Conservation (phyloP, 2,329 filamentous ascomycete species). For the Fusarium pseudoanthophilum region DNA sequence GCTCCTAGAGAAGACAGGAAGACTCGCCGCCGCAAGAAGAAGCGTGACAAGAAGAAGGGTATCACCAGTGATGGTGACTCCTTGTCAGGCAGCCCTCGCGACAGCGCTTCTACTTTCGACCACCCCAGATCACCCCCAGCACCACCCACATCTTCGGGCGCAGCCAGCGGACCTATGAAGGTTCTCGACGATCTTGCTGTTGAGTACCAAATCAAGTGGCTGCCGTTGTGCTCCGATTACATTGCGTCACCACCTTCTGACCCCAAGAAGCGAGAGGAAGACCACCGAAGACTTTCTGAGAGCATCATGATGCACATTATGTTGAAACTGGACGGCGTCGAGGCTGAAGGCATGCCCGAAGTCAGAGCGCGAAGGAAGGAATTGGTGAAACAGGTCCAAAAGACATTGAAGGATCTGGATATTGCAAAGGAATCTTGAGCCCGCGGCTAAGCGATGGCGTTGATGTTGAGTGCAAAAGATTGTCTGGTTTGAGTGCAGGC, state of each 20-base stretch:
- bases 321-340: slow-evolving; percentile 80
- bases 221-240: slow-evolving; percentile 74
- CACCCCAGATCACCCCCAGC: slow-evolving; percentile 40
- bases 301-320: slow-evolving; percentile 80
- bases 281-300: slow-evolving; percentile 80
- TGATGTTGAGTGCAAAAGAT: slow-evolving; percentile 22
- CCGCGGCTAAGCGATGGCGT: slow-evolving; percentile 9
- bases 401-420: slow-evolving; percentile 73
- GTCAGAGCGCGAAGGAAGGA: slow-evolving; percentile 75
- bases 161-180: slow-evolving; percentile 53
- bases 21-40: slow-evolving; percentile 55
- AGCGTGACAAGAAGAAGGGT: slow-evolving; percentile 50
- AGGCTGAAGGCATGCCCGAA: slow-evolving; percentile 75
- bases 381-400: slow-evolving; percentile 77
- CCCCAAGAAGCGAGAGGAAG: slow-evolving; percentile 74
- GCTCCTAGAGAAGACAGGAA: slow-evolving; percentile 49
- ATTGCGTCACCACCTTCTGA: slow-evolving; percentile 71
- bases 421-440: slow-evolving; percentile 46
- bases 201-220: slow-evolving; percentile 71
- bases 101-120: slow-evolving; percentile 56
- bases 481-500: slow-evolving; percentile 37
- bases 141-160: slow-evolving; percentile 43
- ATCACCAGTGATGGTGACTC: slow-evolving; percentile 51
- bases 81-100: slow-evolving; percentile 55
- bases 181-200: slow-evolving; percentile 74